Base-by-base conservation (phyloP, 2,329 filamentous ascomycete genomes). In the Fusarium albosuccineum region DNA sequence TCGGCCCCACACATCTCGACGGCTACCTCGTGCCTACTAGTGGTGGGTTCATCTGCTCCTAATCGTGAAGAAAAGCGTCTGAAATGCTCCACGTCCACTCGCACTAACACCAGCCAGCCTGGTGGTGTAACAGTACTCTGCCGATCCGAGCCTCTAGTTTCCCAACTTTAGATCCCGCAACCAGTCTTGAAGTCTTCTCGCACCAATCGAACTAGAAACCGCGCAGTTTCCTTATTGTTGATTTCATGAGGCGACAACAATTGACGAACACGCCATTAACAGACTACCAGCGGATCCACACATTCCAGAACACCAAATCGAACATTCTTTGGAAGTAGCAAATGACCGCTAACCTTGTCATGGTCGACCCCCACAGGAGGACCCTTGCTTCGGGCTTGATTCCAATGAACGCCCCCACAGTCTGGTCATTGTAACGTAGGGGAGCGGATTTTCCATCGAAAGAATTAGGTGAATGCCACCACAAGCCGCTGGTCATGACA, bases 301-400 rank as follows among this genome's bases (percentile, higher is more conserved):
- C 44, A 57, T 72, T 72, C 67, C 54, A 73, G 71, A 73, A 71
- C 44, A 42, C 46, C 59, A 51, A 50, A 44, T 60, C 63, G 64
- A 72, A 70, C 57, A 45, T 61, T 44, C 37, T 30, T 48, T 50
- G 42, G 48, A 53, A 53, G 59, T 58, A 54, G 41, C 50, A 51
- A 55, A 65, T 37, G 30, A 45, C 62, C 50, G 45, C 53, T 44
- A 54, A 48, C 67, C 67, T 52, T 66, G 66, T 44, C 45, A 9
- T 17, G 22, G 34, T 66, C 36, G 54, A 54, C 17, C 40, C n/a
- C 9, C 56, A 60, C 48, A 56, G 34, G 26, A 53, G 30, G 41
- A 7, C 13, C 58, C 57, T 53, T 57, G 51, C 54, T 60, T 49
- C 37, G 8, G 36, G 27, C 44, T 62, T 52, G 44, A 45, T 40